These are phyloP conservation scores for Tuber aestivum DNA, from an alignment of 495 filamentous ascomycete species.

Conservation along the genomic window DNA sequence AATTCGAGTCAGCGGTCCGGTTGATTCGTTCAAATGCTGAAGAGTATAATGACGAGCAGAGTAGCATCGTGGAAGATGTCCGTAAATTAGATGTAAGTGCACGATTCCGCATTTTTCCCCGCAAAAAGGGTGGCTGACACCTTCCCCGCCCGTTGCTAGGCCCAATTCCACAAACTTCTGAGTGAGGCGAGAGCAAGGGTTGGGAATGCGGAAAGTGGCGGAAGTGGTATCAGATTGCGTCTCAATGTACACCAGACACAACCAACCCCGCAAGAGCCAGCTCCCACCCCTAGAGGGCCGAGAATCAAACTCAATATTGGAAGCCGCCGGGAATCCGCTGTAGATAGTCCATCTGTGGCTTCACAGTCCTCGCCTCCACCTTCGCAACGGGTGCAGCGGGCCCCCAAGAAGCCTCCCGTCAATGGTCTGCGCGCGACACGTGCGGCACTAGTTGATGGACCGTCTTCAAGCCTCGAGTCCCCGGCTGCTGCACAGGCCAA, in stretches of 20 bases:
- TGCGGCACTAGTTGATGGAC: conserved; percentile 9
- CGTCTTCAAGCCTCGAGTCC: conserved; percentile 13
- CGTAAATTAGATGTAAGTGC: conserved; percentile 64
- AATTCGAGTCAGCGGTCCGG: conserved; percentile 69
- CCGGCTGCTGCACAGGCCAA: conserved; percentile 6
- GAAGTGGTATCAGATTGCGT: conserved; percentile 40
- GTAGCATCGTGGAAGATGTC: conserved; percentile 66
- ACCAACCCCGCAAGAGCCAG: conserved; percentile 43
- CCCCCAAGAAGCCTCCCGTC: conserved; percentile 10
- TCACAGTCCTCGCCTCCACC: conserved; percentile 15
- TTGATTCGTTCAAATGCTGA: conserved; percentile 81
- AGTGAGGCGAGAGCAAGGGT: conserved; percentile 58
- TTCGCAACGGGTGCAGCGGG: conserved; percentile 10
- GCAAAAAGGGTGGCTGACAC: conserved; percentile 47
- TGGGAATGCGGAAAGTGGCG: conserved; percentile 32
- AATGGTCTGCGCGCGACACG: background rate
- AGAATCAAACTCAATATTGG: conserved; percentile 72
- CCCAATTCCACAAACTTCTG: conserved; percentile 59
- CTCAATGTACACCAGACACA: conserved; percentile 40
- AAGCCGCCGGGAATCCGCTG: conserved; percentile 42
- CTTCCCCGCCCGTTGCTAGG: conserved; percentile 16
- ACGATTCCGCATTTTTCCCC: conserved; percentile 9
- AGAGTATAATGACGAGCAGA: conserved; percentile 82
- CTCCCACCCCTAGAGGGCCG: conserved; percentile 60
- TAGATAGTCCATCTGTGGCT: conserved; percentile 9